Percentiles rank a stretch among this genome's conserved stretches.
Conservation (phyloP, 106 monocot genomes). For the Platanthera guangdongensis region DNA sequence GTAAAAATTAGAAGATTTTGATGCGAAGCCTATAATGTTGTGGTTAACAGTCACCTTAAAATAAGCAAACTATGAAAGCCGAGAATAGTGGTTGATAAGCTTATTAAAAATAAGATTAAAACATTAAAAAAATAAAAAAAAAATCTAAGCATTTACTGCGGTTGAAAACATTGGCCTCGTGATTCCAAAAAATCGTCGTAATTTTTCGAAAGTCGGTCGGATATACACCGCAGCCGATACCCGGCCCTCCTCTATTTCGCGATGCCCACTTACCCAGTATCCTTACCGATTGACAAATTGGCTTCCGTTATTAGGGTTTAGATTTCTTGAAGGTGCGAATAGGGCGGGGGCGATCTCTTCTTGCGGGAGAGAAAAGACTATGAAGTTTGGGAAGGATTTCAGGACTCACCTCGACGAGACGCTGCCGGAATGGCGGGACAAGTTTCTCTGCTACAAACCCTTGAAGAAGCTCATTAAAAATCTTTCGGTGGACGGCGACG, state of each 20-base stretch:
- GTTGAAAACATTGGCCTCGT: too few relatives aligned
- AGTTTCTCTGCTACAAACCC: slow-evolving; percentile 79
- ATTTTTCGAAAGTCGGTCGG: neutral
- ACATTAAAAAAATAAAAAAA: too few relatives aligned
- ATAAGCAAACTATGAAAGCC: too few relatives aligned
- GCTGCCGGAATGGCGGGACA: slow-evolving; percentile 92
- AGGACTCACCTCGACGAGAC: slow-evolving; percentile 80
- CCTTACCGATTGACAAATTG: neutral
- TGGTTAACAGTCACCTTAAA: too few relatives aligned
- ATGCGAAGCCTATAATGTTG: too few relatives aligned
- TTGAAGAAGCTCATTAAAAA: slow-evolving; percentile 90
- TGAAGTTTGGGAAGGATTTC: slow-evolving; percentile 99
- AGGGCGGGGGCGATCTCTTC: neutral
- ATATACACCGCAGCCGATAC: neutral
- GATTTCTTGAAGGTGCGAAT: neutral
- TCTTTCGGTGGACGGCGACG: slow-evolving; percentile 17
- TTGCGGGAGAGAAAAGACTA: slow-evolving; percentile 2
- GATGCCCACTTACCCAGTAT: too few relatives aligned
- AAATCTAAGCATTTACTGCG: too few relatives aligned
- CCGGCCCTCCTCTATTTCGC: neutral
- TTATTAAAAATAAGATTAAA: too few relatives aligned
- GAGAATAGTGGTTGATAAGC: too few relatives aligned
- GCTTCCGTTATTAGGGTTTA: neutral
- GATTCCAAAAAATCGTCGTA: too few relatives aligned
- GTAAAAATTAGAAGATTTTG: too few relatives aligned